A percentile compares a stretch with the other conserved stretches of the same genome.
Evolutionary conservation across 1,284 basidiomycete species (phyloP).

Genomic region (Cutaneotrichosporon cavernicola): DNA sequence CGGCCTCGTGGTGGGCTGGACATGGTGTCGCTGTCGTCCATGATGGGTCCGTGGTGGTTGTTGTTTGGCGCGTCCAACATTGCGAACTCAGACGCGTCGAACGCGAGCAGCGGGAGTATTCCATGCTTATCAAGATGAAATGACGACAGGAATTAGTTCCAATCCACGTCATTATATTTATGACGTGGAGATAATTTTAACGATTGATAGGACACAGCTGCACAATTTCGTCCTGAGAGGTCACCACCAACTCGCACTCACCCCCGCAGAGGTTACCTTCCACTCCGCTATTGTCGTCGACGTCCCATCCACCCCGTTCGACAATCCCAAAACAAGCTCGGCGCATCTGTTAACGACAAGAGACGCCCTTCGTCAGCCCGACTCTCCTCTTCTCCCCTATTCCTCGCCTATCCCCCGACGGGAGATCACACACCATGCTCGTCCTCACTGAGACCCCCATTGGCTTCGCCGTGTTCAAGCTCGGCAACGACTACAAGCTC

Average conservation of each 20-base stretch:
- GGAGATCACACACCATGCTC: conserved; percentile 45
- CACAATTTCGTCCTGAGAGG: conserved; percentile 4
- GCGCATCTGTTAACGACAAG: conserved; percentile 5
- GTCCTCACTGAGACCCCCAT: conserved; percentile 56
- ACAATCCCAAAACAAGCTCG: background rate
- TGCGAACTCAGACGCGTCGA: conserved; percentile 15
- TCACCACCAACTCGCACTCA: background rate
- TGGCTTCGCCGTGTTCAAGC: conserved; percentile 95
- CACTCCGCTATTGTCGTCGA: background rate
- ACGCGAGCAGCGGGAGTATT: conserved; percentile 5
- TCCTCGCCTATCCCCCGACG: background rate
- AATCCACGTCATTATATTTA: conserved; percentile 8
- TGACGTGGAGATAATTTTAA: conserved; percentile 9
- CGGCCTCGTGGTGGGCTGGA: background rate
- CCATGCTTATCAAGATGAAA: background rate
- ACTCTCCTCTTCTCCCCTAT: background rate
- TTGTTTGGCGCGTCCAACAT: conserved; percentile 7
- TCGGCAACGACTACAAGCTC: conserved; percentile 85
- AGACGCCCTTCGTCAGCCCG: background rate
- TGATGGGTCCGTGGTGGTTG: conserved; percentile 6
- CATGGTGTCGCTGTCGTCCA: conserved; percentile 2
- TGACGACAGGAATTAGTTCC: background rate
- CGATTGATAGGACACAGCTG: background rate
- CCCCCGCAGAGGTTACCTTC: background rate
- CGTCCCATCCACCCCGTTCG: background rate